These are phyloP conservation scores for Hippophae tibetana DNA, from an alignment of 306 rosid genomes.

Conservation along the genomic window DNA sequence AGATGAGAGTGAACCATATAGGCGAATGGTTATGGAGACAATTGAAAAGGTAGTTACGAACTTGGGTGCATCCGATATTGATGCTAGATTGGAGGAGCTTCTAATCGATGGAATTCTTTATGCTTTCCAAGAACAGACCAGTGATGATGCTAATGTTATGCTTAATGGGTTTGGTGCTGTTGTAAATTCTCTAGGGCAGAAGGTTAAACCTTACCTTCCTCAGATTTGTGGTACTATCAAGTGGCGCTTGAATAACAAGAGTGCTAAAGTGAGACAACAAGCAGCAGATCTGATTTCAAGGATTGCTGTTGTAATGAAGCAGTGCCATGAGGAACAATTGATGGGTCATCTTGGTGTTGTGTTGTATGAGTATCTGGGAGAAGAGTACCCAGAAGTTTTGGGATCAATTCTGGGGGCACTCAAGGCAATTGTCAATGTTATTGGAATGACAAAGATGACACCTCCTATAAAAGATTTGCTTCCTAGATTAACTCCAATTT, in stretches of 20 bases:
- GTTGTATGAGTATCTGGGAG: conserved; percentile 88
- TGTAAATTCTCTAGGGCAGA: conserved; percentile 89
- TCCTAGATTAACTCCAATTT: conserved; percentile 86
- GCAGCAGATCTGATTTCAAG: conserved; percentile 95
- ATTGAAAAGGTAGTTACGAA: conserved; percentile 93
- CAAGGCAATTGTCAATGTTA: conserved; percentile 91
- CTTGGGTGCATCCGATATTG: conserved; percentile 84
- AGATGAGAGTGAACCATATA: conserved; percentile 95
- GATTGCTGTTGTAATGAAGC: conserved; percentile 94
- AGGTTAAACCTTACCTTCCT: conserved; percentile 88
- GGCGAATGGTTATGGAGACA: conserved; percentile 98
- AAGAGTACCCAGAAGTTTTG: conserved; percentile 90
- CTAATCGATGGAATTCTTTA: conserved; percentile 90
- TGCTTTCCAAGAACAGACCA: conserved; percentile 99
- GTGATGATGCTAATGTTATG: conserved; percentile 97
- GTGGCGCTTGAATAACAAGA: conserved; percentile 94
- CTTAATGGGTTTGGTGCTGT: conserved; percentile 95
- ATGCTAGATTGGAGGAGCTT: conserved; percentile 88
- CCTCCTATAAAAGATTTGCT: conserved; percentile 95
- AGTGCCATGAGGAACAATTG: conserved; percentile 91
- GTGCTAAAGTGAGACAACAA: conserved; percentile 94
- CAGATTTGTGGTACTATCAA: conserved; percentile 97
- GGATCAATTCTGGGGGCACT: conserved; percentile 94
- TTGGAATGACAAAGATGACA: conserved; percentile 99
- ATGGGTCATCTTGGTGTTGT: conserved; percentile 99